Evolutionary conservation across 2,329 filamentous ascomycete genomes (phyloP).

Genomic region (Fusarium mangiferae): DNA sequence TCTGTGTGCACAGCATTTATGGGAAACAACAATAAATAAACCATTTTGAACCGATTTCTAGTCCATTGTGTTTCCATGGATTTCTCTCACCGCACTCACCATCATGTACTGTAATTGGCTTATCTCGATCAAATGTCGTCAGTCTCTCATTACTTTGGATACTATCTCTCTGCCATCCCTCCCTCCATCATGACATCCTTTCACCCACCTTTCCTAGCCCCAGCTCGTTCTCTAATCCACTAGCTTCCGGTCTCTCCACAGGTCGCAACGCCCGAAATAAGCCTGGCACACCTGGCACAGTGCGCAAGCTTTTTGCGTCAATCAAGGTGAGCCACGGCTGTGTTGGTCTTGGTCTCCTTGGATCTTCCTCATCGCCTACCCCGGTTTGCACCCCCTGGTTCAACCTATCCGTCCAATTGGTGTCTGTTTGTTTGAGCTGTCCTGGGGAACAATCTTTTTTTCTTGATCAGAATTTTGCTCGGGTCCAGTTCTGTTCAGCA

Average conservation of each 20-base stretch:
- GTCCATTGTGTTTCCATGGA: background rate
- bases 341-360: constrained; percentile 35
- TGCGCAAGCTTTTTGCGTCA: constrained; percentile 8
- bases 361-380: constrained; percentile 33
- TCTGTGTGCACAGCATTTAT: background rate
- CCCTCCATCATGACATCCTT: constrained; percentile 39
- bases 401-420: constrained; percentile 36
- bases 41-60: background rate
- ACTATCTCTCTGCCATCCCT: constrained; percentile 28
- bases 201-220: constrained; percentile 35
- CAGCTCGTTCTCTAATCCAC: constrained; percentile 26
- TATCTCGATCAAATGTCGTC: constrained; percentile 20
- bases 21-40: background rate
- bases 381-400: constrained; percentile 33
- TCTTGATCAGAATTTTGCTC: constrained; percentile 3
- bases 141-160: constrained; percentile 10
- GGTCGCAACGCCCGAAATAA: constrained; percentile 31
- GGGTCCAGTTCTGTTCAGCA: constrained; percentile 3
- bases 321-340: constrained; percentile 29
- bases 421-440: constrained; percentile 20
- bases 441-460: constrained; percentile 19
- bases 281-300: constrained; percentile 27
- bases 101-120: constrained; percentile 12
- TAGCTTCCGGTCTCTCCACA: constrained; percentile 11
- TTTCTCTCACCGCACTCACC: background rate